Evolutionary conservation across 495 filamentous ascomycete genomes (phyloP), one percentile per base, ranked within the genome.

Genomic region (Paragyromitra xinjiangensis): DNA sequence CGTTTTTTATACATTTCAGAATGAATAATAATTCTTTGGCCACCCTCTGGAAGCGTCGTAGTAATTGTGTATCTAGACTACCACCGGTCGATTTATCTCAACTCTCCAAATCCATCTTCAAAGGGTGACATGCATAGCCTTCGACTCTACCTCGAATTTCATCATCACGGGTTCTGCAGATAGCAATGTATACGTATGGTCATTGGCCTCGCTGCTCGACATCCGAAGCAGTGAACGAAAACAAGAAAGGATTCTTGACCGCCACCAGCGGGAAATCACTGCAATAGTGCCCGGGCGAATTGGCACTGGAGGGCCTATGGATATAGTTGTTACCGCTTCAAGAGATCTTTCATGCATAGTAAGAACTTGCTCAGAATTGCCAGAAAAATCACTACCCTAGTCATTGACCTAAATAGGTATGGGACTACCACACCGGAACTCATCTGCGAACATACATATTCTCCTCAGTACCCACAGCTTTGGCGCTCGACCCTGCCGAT

Each of bases 51-150:
- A 16, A 14, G 7, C 42, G 44, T 19, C 37, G 8, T 55, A 53
- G 39, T 77, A 73, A 73, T 69, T 39, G 58, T 76, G 2, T 14
- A 19, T 82, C 51, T 84, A 96, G 93, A 90, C 90, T 77, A 91
- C 90, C 75, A 96, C 93, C 37, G 95, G 95, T 42, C 88, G 95
- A 80, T 91, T 94, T 85, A 88, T 97, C 61, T 91, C 92, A 19
- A 97, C 95, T n/a, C 89, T 92, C 9, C 88, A 92, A 68, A 91
- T 92, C 61, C 95, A 99, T 86, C 88, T 99, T 44, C 94, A 97
- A 83, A 86, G 91, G 42, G 90, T 97, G 8, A 93, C 93, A 16
- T 89, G 89, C 77, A 87, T 97, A 37, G 91, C 89, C 24, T 88
- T 91, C 42, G 89, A 91, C 80, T 88, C 90, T 45, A 92, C 89